Evolutionary conservation across 2,329 filamentous ascomycete genomes (phyloP), one percentile per base, ranked within the genome.

Genomic region (Aspergillus brasiliensis): DNA sequence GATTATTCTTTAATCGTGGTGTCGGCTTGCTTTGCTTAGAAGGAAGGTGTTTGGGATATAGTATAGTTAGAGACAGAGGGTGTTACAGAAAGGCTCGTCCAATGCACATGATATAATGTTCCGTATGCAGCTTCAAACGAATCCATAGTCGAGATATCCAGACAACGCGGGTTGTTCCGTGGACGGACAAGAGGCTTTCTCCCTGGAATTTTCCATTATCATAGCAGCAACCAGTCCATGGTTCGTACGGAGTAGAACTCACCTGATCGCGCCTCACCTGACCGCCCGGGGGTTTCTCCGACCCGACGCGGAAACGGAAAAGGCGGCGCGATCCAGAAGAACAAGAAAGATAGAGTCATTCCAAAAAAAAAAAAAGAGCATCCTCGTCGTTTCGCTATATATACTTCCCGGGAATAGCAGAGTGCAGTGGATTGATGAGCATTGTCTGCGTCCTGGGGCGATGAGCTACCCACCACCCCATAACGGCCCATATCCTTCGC

Each of bases 381-480:
- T 61, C 46, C 38, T 38, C 55, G 58, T 19, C 25, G 44, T 42
- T 17, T 31, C 8, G 13, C 31, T 46, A 44, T 46, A 58, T 23
- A 58, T 46, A 51, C 52, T 28, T 55, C 51, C 44, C 42, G 31
- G 49, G 58, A 44, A 54, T 57, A 61, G 60, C 61, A 66, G 47
- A 60, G 62, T 61, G 60, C 59, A 62, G 52, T 60, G 56, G 61
- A 60, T 61, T 60, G 54, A 66, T 67, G 64, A 68, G 60, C 61
- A 57, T 58, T 56, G 61, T 62, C 60, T 62, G 62, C 56, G 68
- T 68, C 60, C 67, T 67, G 69, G 69, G 74, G 75, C 72, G 69
- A 78, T 77, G 75, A 76, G 73, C 71, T 78, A 74, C 63, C 71
- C 74, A 72, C 75, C 74, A 65, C 73, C 76, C 57, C 73, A 76